phyloP scores from a whole-genome alignment of 176 grass and related monocot species.

The Dactylis glomerata region DNA sequence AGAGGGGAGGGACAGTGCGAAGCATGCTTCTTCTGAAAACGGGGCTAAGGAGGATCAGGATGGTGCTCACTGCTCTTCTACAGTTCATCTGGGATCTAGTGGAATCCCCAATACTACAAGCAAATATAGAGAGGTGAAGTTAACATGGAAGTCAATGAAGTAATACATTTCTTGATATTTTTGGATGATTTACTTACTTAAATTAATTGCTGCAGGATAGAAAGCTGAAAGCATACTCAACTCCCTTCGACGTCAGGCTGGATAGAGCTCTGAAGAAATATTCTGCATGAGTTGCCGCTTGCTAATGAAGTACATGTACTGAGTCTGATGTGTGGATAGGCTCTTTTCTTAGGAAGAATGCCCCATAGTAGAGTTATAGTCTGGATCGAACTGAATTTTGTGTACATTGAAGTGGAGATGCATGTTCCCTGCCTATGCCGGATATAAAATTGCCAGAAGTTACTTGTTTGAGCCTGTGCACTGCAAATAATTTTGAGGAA shows the following conservation, averaged over 20 bases:
- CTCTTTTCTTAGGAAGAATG: constrained; percentile 3
- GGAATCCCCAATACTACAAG: constrained; percentile 65
- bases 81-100: constrained; percentile 28
- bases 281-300: constrained; percentile 21
- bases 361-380: not conserved
- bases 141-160: constrained; percentile 1
- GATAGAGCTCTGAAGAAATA: constrained; percentile 56
- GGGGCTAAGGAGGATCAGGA: constrained; percentile 1
- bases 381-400: not conserved
- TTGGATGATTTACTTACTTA: constrained; percentile 11
- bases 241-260: constrained; percentile 52
- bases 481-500: constrained; percentile 15
- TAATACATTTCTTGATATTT: not conserved
- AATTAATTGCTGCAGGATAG: constrained; percentile 43
- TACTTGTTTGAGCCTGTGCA: constrained; percentile 3
- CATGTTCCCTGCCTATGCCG: not conserved
- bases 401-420: constrained; percentile 28
- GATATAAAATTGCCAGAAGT: not conserved
- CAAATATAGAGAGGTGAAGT: constrained; percentile 63
- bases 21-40: constrained; percentile 1
- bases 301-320: not conserved
- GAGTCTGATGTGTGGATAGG: not conserved
- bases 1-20: not conserved
- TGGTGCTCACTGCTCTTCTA: constrained; percentile 30
- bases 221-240: constrained; percentile 50